Evolutionary conservation across 257 asterid species (phyloP).

Genomic region (Solanum acaule): DNA sequence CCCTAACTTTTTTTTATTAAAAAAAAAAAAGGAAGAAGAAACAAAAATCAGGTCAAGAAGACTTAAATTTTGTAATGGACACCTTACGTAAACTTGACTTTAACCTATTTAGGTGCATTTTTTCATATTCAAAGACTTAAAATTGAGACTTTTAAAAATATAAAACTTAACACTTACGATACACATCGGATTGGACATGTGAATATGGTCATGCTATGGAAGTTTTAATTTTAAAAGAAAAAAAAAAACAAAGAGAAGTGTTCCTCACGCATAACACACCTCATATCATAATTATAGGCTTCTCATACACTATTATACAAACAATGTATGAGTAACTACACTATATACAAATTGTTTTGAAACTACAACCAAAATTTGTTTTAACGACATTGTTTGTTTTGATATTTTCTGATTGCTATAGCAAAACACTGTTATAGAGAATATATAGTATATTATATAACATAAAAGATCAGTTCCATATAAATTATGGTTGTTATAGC

Average conservation of each 20-base stretch:
- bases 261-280: not conserved
- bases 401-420: too few species aligned
- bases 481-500: not conserved
- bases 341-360: not conserved
- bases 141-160: too few species aligned
- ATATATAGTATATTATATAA: too few species aligned
- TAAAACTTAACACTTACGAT: not conserved
- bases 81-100: not conserved
- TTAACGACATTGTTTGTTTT: not conserved
- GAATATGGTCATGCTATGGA: not conserved
- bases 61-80: not conserved
- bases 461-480: too few species aligned
- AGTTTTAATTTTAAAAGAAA: too few species aligned
- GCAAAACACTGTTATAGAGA: rapidly evolving
- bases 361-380: not conserved
- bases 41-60: not conserved
- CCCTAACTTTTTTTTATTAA: too few species aligned
- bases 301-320: not conserved
- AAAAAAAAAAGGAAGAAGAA: not conserved
- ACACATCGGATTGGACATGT: not conserved
- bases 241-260: not conserved
- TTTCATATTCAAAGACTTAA: not conserved
- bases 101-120: not conserved
- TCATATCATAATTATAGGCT: not conserved
- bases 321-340: not conserved